These are phyloP conservation scores for Eutrema yunnanense DNA, from an alignment of 345 rosid species.

Conservation along the genomic window DNA sequence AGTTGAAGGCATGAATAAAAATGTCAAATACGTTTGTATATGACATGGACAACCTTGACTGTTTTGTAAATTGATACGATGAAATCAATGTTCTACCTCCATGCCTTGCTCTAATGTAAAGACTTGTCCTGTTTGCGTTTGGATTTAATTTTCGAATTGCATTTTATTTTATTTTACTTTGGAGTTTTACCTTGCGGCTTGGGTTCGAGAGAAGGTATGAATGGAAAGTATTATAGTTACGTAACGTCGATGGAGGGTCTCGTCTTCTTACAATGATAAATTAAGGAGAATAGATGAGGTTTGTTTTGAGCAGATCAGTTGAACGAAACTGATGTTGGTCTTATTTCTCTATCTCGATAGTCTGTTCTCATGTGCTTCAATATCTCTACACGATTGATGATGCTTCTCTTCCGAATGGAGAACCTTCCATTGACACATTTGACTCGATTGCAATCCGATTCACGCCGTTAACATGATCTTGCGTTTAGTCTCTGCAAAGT, in stretches of 20 bases:
- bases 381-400: background rate
- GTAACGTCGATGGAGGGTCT: background rate
- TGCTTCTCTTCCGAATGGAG: slow-evolving; percentile 22
- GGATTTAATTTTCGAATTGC: background rate
- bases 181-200: background rate
- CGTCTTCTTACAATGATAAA: background rate
- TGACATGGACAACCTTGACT: background rate
- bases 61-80: background rate
- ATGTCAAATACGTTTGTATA: background rate
- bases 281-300: background rate
- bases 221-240: no score
- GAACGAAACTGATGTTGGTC: background rate
- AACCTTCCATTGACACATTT: slow-evolving; percentile 31
- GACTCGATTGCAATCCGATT: slow-evolving; percentile 35
- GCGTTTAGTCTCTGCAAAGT: no score
- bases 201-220: background rate
- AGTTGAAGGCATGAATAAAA: background rate
- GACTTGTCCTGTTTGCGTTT: background rate
- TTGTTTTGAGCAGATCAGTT: background rate
- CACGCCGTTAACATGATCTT: background rate
- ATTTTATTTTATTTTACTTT: background rate
- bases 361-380: no score
- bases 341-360: background rate
- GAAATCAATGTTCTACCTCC: background rate
- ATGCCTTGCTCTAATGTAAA: background rate